Percentiles rank a stretch among this genome's conserved stretches.
Conservation (phyloP, 2,329 filamentous ascomycete genomes). For the Cercospora canescens region DNA sequence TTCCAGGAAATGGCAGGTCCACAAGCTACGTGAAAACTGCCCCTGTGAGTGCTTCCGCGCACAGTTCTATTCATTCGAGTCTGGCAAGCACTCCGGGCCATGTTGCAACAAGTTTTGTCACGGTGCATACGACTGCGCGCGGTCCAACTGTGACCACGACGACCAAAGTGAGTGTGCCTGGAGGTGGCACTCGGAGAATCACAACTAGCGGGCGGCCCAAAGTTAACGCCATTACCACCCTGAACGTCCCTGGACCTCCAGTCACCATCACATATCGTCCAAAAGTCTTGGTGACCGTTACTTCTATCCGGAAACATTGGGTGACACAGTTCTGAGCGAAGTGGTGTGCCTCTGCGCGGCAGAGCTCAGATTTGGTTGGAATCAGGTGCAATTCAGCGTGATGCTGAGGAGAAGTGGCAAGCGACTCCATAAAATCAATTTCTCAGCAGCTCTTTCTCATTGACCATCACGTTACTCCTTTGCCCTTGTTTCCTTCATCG, state of each 20-base stretch:
- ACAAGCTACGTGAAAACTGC: constrained; percentile 14
- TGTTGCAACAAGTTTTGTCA: constrained; percentile 14
- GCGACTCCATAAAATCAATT: background rate
- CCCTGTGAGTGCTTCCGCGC: constrained; percentile 3
- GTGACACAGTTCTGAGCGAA: constrained; percentile 7
- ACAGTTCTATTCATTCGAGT: background rate
- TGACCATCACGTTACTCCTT: background rate
- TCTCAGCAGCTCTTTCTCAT: background rate
- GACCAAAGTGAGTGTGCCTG: constrained; percentile 11
- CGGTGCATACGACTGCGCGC: constrained; percentile 6
- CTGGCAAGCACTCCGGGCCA: constrained; percentile 8
- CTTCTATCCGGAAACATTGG: constrained; percentile 9
- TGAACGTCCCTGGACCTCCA: constrained; percentile 12
- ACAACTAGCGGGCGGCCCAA: constrained; percentile 2
- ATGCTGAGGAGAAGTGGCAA: background rate
- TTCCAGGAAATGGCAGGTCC: constrained; percentile 5
- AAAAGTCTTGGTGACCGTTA: background rate
- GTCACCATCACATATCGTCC: constrained; percentile 2
- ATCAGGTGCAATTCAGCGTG: no score
- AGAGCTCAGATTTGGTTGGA: background rate
- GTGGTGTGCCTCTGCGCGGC: background rate
- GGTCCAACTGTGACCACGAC: constrained; percentile 11
- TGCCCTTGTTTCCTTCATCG: background rate
- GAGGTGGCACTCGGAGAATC: constrained; percentile 7
- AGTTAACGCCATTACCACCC: constrained; percentile 13